Percentiles rank a stretch among this genome's conserved stretches.
These are phyloP conservation scores for Physcomitrellopsis africana DNA, from an alignment of 225 moss, liverwort and hornwort genomes.

Conservation along the genomic window DNA sequence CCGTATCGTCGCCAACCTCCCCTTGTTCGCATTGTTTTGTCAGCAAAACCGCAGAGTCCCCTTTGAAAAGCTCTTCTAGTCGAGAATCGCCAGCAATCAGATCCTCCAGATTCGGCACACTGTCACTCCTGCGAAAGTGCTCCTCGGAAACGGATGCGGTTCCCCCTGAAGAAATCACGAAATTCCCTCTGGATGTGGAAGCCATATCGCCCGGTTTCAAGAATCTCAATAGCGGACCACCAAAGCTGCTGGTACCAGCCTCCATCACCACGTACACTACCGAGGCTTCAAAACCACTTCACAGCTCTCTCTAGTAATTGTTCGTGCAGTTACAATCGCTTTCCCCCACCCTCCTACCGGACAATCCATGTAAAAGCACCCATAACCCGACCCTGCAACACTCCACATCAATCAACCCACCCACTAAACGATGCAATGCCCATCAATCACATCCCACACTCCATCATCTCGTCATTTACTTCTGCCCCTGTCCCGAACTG, in stretches of 20 bases:
- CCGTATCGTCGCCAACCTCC: slow-evolving; percentile 25
- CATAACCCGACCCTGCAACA: slow-evolving; percentile 13
- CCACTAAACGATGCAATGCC: background rate
- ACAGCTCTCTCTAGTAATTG: background rate
- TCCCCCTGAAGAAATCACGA: background rate
- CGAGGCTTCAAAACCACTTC: background rate
- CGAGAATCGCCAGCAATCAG: slow-evolving; percentile 61
- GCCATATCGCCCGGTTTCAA: slow-evolving; percentile 44
- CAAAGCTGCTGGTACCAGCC: slow-evolving; percentile 40
- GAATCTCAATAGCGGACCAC: slow-evolving; percentile 10
- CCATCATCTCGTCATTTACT: background rate
- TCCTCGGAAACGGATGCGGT: slow-evolving; percentile 31
- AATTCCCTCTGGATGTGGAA: slow-evolving; percentile 45
- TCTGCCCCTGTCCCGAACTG: too few species aligned
- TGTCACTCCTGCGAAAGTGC: slow-evolving; percentile 53
- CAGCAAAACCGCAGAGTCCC: slow-evolving; percentile 32
- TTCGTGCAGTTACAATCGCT: slow-evolving; percentile 19
- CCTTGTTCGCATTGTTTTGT: slow-evolving; percentile 25
- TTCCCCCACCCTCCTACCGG: slow-evolving; percentile 10
- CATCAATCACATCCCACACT: background rate
- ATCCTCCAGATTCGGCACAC: slow-evolving; percentile 60
- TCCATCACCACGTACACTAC: slow-evolving; percentile 34
- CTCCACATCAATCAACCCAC: slow-evolving; percentile 7
- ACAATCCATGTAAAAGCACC: background rate
- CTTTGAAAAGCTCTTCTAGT: slow-evolving; percentile 56